phyloP scores from a whole-genome alignment of 75 land plant species.

The Sequoia sempervirens region DNA sequence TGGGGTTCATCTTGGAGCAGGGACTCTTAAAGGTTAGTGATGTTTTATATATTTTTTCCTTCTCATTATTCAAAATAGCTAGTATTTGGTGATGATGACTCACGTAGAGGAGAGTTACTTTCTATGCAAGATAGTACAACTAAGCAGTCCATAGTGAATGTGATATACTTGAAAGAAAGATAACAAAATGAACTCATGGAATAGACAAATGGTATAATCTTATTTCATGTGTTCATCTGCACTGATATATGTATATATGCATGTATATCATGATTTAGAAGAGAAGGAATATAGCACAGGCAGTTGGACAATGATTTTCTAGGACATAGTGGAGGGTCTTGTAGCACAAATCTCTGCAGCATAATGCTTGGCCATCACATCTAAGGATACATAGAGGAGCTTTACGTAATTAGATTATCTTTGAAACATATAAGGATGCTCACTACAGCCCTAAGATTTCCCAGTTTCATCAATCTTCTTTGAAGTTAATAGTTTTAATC shows the following conservation, averaged over 20 bases:
- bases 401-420: neutral
- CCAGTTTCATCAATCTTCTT: too few species aligned
- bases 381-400: neutral
- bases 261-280: neutral
- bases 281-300: neutral
- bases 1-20: conserved; percentile 80
- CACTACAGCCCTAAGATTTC: too few species aligned
- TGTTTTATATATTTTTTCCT: neutral
- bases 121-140: neutral
- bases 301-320: neutral
- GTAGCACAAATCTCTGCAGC: neutral
- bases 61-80: neutral
- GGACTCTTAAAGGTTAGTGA: conserved; percentile 67
- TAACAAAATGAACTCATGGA: neutral
- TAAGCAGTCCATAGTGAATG: neutral
- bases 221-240: neutral
- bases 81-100: neutral
- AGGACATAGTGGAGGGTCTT: neutral
- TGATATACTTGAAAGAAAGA: neutral
- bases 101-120: neutral
- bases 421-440: neutral
- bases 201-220: neutral
- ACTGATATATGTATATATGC: neutral
- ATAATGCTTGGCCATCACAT: neutral
- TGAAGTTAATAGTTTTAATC: too few species aligned